Conservation (phyloP, 1,284 basidiomycete genomes). For the Ustilago hordei region DNA sequence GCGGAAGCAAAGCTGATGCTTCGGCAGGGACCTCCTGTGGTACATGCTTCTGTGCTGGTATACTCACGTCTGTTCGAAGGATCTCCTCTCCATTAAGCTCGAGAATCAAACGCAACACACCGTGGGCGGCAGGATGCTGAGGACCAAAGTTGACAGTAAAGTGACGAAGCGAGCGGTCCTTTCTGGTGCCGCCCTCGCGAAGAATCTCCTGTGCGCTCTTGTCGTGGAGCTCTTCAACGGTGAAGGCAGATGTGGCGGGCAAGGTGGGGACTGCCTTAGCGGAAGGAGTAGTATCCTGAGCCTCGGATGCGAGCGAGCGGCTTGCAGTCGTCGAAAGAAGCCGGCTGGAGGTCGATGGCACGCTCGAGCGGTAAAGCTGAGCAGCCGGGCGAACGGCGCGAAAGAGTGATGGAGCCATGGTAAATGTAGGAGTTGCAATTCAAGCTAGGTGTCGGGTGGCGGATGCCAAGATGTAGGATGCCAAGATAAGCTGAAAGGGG, state of each 20-base stretch:
- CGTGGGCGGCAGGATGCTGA: slow-evolving; percentile 98
- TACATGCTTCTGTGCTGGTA: not conserved
- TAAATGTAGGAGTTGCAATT: slow-evolving; percentile 5
- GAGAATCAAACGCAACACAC: slow-evolving; percentile 95
- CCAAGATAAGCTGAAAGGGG: not conserved
- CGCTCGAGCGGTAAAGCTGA: slow-evolving; percentile 39
- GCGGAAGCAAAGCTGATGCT: not conserved
- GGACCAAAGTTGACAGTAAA: slow-evolving; percentile 72
- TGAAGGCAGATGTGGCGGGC: slow-evolving; percentile 55
- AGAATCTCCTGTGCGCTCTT: slow-evolving; percentile 82
- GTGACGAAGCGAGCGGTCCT: slow-evolving; percentile 80
- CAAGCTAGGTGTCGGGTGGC: slow-evolving; percentile 16
- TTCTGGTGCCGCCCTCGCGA: slow-evolving; percentile 78
- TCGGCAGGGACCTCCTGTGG: not conserved
- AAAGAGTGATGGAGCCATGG: slow-evolving; percentile 49
- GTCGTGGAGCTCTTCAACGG: slow-evolving; percentile 75
- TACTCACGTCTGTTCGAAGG: slow-evolving; percentile 61
- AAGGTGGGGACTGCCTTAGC: slow-evolving; percentile 40
- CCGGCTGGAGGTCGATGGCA: slow-evolving; percentile 37
- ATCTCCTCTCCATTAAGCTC: slow-evolving; percentile 92
- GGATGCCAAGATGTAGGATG: slow-evolving; percentile 10
- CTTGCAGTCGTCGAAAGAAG: slow-evolving; percentile 41
- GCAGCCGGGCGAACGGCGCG: slow-evolving; percentile 45
- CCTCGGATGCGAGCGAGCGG: slow-evolving; percentile 56
- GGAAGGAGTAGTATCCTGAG: slow-evolving; percentile 41